These are phyloP conservation scores for Biscutella laevigata DNA, from an alignment of 441 rosid species.

Conservation along the genomic window DNA sequence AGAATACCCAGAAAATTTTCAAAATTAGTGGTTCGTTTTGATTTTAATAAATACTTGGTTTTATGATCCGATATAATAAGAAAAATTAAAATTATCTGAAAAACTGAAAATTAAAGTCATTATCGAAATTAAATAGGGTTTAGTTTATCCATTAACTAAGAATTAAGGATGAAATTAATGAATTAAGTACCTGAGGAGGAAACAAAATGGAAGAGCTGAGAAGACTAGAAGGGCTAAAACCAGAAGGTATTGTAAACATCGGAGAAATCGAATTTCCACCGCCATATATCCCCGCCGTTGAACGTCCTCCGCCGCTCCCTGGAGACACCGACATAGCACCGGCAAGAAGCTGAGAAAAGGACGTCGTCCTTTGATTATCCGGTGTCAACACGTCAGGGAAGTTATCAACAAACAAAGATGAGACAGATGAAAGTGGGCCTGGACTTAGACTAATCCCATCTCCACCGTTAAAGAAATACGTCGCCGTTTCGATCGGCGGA, in stretches of 20 bases:
- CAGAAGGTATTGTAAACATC: conserved; percentile 64
- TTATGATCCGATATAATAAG: too few relatives aligned
- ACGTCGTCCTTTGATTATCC: conserved; percentile 29
- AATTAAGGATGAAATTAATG: background rate
- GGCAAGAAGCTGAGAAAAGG: conserved; percentile 80
- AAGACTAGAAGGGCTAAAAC: conserved; percentile 74
- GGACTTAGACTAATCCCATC: conserved; percentile 55
- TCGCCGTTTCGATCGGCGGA: conserved; percentile 33
- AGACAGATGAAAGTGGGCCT: conserved; percentile 76
- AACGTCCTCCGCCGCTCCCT: conserved; percentile 35
- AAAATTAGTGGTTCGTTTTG: too few relatives aligned
- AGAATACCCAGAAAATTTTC: too few relatives aligned
- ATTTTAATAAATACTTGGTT: too few relatives aligned
- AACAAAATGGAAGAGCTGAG: conserved; percentile 63
- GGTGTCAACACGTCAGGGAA: conserved; percentile 34
- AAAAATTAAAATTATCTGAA: too few relatives aligned
- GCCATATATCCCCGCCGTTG: conserved; percentile 44
- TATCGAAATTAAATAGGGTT: too few relatives aligned
- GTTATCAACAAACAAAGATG: conserved; percentile 56
- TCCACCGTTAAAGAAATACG: conserved; percentile 40
- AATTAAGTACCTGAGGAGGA: conserved; percentile 48
- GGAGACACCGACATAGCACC: conserved; percentile 73
- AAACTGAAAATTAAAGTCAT: too few relatives aligned
- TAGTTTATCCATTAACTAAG: background rate
- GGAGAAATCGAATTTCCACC: conserved; percentile 29